Conservation (phyloP, 306 rosid species). For the Canavalia gladiata region DNA sequence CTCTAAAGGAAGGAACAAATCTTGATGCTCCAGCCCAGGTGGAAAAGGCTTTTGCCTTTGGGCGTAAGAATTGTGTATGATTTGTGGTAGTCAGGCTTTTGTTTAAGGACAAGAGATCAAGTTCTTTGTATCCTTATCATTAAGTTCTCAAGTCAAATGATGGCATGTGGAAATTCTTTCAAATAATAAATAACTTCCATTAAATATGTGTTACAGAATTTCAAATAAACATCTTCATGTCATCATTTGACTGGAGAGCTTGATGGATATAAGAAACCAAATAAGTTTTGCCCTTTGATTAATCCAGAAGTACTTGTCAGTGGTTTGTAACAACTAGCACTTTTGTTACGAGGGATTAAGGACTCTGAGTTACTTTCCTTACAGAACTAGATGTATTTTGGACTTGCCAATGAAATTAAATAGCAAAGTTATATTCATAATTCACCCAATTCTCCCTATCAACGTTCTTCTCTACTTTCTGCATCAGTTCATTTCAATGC, state of each 20-base stretch:
- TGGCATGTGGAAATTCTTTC: background rate
- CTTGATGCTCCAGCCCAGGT: slow-evolving; percentile 18
- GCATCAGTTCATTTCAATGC: background rate
- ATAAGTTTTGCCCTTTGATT: background rate
- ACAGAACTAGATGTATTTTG: background rate
- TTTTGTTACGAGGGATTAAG: background rate
- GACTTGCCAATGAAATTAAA: background rate
- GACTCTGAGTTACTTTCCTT: slow-evolving; percentile 19
- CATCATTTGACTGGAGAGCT: background rate
- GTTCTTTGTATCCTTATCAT: background rate
- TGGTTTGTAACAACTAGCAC: background rate
- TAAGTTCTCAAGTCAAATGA: background rate
- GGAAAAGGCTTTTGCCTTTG: background rate
- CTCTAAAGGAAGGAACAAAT: background rate
- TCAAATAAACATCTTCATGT: background rate
- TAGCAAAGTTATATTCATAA: background rate
- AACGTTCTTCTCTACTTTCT: slow-evolving; percentile 27
- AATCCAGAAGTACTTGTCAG: background rate
- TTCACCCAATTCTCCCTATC: background rate
- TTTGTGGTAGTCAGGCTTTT: background rate
- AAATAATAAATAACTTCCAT: background rate
- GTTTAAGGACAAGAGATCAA: background rate
- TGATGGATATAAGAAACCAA: background rate
- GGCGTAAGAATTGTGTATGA: slow-evolving; percentile 8
- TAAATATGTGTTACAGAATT: background rate